Evolutionary conservation across 805 yeast genomes (phyloP).

Genomic region (Candida silvicultrix): DNA sequence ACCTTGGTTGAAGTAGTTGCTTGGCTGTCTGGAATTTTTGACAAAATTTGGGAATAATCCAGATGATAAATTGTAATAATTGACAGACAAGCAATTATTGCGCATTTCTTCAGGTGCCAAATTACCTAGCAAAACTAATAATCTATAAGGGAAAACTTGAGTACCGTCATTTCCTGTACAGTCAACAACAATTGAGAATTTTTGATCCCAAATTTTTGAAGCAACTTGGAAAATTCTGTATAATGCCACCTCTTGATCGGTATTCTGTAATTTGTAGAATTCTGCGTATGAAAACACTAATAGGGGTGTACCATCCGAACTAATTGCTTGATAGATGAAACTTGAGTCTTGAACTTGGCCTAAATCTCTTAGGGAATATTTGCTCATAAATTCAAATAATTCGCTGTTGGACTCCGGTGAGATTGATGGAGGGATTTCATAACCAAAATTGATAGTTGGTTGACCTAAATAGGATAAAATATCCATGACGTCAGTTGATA

Average conservation of each 20-base stretch:
- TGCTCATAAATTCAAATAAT: slow-evolving; percentile 69
- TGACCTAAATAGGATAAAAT: slow-evolving; percentile 47
- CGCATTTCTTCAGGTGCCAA: slow-evolving; percentile 47
- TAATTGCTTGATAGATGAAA: slow-evolving; percentile 56
- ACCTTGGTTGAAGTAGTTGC: slow-evolving; percentile 19
- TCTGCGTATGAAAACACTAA: slow-evolving; percentile 45
- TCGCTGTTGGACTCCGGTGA: slow-evolving; percentile 44
- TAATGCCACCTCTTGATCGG: slow-evolving; percentile 43
- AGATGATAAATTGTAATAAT: slow-evolving; percentile 37
- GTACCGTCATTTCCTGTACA: slow-evolving; percentile 51
- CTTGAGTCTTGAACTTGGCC: slow-evolving; percentile 36
- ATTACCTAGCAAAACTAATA: slow-evolving; percentile 31
- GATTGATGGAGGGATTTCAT: slow-evolving; percentile 49
- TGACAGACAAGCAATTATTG: slow-evolving; percentile 45
- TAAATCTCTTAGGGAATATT: slow-evolving; percentile 49
- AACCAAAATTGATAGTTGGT: slow-evolving; percentile 49
- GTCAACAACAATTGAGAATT: slow-evolving; percentile 58
- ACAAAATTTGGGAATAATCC: slow-evolving; percentile 19
- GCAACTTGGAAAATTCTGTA: slow-evolving; percentile 60
- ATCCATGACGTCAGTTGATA: slow-evolving; percentile 39
- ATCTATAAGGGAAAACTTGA: slow-evolving; percentile 20
- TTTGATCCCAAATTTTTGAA: slow-evolving; percentile 66
- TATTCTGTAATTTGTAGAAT: slow-evolving; percentile 26
- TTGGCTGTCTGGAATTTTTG: slow-evolving; percentile 18
- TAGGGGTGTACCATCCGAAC: slow-evolving; percentile 68